Evolutionary conservation across 2,329 filamentous ascomycete genomes (phyloP), one percentile per base, ranked within the genome.

Genomic region (Apiospora arundinis): DNA sequence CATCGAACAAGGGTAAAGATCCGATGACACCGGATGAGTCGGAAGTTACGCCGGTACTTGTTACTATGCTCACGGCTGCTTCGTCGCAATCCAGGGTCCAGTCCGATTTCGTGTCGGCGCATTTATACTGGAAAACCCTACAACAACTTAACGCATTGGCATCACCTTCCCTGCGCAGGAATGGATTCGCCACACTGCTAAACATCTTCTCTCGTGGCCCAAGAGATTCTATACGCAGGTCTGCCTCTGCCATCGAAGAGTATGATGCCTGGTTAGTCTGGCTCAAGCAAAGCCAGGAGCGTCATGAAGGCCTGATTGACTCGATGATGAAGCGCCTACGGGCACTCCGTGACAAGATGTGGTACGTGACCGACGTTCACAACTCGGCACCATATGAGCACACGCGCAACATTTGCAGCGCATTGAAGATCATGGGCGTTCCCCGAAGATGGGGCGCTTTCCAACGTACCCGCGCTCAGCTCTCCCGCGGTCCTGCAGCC

Each of bases 311-410:
- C 2, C 88, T 90, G 16, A 91, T 95, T 46, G 92, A 94, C 52
- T 87, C 90, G 6, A 93, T 94, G 89, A 92, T 94, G 87, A 86
- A 87, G 72, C 90, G 90, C 6, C 86, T 96, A 48, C 90, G 91
- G 71, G 91, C 92, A 28, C 86, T 98, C 49, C 90, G 96, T 56
- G 93, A 97, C 80, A 98, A 98, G 85, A 97, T 98, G 93, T 99
- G 96, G 96, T 99, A 97, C 80, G 93, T 96, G 72, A 95, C 93
- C 1, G 95, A 98, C 80, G 95, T 98, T 40, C 92, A 94, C 73
- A 95, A 95, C 77, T 98, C 96, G 4, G 93, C 91, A 67, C 90
- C 91, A 12, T 98, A 98, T 77, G 93, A 96, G 72, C 92, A 97
- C 75, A 94, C 94, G 49, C 92, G 92, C 72, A 94, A 95, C 74